Evolutionary conservation across 2,329 filamentous ascomycete genomes (phyloP).

Genomic region (Stachybotrys elegans): DNA sequence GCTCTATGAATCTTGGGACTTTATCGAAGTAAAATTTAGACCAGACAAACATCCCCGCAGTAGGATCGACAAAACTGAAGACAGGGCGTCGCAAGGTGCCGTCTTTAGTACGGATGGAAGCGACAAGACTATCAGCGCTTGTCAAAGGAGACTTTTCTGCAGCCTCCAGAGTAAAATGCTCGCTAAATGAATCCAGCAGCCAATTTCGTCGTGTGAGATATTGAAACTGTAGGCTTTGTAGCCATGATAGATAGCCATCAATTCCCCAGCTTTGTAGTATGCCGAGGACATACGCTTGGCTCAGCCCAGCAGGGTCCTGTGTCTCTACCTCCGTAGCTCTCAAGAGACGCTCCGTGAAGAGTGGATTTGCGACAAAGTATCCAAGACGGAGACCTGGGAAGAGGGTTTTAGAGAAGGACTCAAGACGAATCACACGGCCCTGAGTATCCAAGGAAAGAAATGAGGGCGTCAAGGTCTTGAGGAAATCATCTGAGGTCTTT

Average conservation of each 20-base stretch:
- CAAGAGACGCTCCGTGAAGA: slow-evolving; percentile 22
- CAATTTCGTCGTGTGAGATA: slow-evolving; percentile 63
- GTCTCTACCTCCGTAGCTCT: slow-evolving; percentile 43
- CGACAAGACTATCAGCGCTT: slow-evolving; percentile 14
- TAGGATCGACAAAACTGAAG: slow-evolving; percentile 22
- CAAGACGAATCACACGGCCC: slow-evolving; percentile 19
- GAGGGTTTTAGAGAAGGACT: slow-evolving; percentile 16
- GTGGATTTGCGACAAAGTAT: slow-evolving; percentile 48
- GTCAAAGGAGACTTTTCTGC: slow-evolving; percentile 12
- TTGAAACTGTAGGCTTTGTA: slow-evolving; percentile 62
- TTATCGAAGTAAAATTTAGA: slow-evolving; percentile 20
- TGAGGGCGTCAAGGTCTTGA: slow-evolving; percentile 13
- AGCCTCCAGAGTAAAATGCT: slow-evolving; percentile 12
- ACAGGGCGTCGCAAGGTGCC: slow-evolving; percentile 11
- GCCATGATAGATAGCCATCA: slow-evolving; percentile 68
- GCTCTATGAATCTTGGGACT: slow-evolving; percentile 10
- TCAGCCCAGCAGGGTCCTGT: slow-evolving; percentile 64
- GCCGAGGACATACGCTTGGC: slow-evolving; percentile 37
- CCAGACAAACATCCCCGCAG: slow-evolving; percentile 27
- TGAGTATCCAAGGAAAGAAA: slow-evolving; percentile 18
- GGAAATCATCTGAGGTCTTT: slow-evolving; percentile 9
- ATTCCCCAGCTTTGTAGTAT: slow-evolving; percentile 63
- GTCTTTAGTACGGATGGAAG: slow-evolving; percentile 7
- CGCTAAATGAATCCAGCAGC: slow-evolving; percentile 51
- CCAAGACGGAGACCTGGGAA: slow-evolving; percentile 34